Base-by-base conservation (phyloP, 2,329 filamentous ascomycete genomes). In the Emydomyces testavorans region DNA sequence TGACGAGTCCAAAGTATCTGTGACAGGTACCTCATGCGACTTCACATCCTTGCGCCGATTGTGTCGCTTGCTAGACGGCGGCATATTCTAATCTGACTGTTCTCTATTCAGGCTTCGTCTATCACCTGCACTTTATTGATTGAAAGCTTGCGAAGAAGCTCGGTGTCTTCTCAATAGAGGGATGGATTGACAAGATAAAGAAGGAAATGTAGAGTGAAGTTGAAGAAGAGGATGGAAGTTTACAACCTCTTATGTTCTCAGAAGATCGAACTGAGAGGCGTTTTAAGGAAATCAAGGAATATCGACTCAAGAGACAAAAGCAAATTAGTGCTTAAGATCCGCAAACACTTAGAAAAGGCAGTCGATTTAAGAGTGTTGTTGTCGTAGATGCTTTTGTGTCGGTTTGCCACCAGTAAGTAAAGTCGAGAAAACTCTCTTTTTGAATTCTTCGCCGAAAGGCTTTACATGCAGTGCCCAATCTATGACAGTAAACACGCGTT, bases 1-100 rank as follows among this genome's bases (percentile, higher is more conserved):
- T 29, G 71, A 73, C 28, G 70, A 73, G 52, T 71, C 69, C 53
- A 68, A 63, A 28, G 64, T 61, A 52, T 72, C 70, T 49, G 61
- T 64, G 46, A 71, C 69, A 23, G 67, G 68, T 2, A 64, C 64
- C 55, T 69, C 65, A 51, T 69, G 67, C 42, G 67, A 60, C 55
- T 68, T 61, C 34, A 67, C 60, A 57, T 68, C 65, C 61, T 67
- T 69, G 59, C 68, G 68, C 58, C 67, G 65, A 24, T 61, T 66
- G 58, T 67, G 67, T 55, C 68, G 66, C 50, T 66, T 63, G 53
- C 66, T 67, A 36, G 67, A 65, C 21, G 67, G 58, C 41, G 67
- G 65, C 67, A 70, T 69, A 44, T 52, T 59, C 37, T 10, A n/a
- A n/a, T n/a, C n/a, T n/a, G n/a, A n/a, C n/a, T n/a, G 13, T 31